Conservation (phyloP, 495 filamentous ascomycete species). For the Lasiosphaeria miniovina region DNA sequence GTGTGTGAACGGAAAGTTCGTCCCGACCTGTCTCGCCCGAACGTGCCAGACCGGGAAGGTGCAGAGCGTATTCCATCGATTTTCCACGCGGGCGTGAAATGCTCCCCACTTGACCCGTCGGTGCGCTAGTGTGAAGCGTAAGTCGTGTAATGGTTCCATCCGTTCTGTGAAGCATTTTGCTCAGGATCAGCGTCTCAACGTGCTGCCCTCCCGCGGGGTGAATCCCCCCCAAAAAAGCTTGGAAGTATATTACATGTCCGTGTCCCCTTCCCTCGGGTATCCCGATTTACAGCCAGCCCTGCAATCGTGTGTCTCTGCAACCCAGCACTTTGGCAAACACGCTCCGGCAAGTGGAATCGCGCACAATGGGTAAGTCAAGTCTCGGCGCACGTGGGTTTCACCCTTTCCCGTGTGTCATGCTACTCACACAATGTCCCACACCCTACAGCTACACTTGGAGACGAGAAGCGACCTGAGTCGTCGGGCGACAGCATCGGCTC, state of each 20-base stretch:
- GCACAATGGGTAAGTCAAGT: background rate
- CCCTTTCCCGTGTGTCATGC: background rate
- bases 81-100: too few species aligned
- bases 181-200: too few species aligned
- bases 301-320: too few species aligned
- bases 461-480: background rate
- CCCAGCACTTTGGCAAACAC: background rate
- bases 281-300: background rate
- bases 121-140: too few species aligned
- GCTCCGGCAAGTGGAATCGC: background rate
- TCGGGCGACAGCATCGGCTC: background rate
- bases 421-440: background rate
- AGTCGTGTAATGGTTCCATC: too few species aligned
- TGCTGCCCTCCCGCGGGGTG: too few species aligned
- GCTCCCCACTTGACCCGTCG: too few species aligned
- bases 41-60: background rate
- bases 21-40: background rate
- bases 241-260: background rate
- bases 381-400: background rate
- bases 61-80: background rate
- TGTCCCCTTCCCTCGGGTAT: background rate
- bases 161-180: too few species aligned
- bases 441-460: background rate
- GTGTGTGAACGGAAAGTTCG: too few species aligned
- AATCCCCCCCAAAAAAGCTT: too few species aligned